Conservation (phyloP, 257 asterid species). For the Ilex aquifolium region DNA sequence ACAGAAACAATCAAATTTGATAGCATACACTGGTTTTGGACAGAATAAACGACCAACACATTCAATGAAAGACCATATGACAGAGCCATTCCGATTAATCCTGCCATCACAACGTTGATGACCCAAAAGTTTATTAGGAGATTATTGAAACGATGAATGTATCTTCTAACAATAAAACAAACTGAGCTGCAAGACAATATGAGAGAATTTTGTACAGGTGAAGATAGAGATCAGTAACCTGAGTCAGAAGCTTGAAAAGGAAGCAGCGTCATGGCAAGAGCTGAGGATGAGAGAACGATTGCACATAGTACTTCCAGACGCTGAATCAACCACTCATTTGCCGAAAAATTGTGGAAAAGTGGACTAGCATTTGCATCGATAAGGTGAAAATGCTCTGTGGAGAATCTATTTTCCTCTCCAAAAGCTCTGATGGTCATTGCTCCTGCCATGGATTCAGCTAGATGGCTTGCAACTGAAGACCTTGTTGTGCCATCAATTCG, state of each 20-base stretch:
- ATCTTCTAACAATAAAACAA: too few relatives aligned
- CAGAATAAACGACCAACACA: conserved; percentile 12
- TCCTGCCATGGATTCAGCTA: conserved; percentile 35
- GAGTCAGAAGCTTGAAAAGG: conserved; percentile 26
- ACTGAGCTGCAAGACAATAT: too few relatives aligned
- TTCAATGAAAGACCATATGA: conserved; percentile 35
- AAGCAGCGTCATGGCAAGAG: conserved; percentile 23
- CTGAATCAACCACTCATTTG: conserved; percentile 36
- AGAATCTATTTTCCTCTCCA: conserved; percentile 30
- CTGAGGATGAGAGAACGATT: conserved; percentile 30
- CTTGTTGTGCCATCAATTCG: conserved; percentile 34
- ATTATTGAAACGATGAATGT: too few relatives aligned
- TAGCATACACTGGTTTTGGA: conserved; percentile 25
- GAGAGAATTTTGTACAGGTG: not conserved
- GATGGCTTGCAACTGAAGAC: conserved; percentile 30
- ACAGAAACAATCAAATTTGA: conserved; percentile 29
- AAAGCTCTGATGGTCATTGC: conserved; percentile 35
- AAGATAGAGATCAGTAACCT: conserved; percentile 11
- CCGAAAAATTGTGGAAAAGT: conserved; percentile 27
- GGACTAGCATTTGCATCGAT: conserved; percentile 25
- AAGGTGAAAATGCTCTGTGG: conserved; percentile 16
- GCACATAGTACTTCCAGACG: conserved; percentile 31
- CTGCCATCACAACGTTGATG: conserved; percentile 10
- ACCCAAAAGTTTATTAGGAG: too few relatives aligned
- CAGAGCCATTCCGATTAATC: conserved; percentile 36